Percentiles rank a stretch among this genome's conserved stretches.
phyloP scores from a whole-genome alignment of 1,284 basidiomycete genomes.

The Tremellales sp. region DNA sequence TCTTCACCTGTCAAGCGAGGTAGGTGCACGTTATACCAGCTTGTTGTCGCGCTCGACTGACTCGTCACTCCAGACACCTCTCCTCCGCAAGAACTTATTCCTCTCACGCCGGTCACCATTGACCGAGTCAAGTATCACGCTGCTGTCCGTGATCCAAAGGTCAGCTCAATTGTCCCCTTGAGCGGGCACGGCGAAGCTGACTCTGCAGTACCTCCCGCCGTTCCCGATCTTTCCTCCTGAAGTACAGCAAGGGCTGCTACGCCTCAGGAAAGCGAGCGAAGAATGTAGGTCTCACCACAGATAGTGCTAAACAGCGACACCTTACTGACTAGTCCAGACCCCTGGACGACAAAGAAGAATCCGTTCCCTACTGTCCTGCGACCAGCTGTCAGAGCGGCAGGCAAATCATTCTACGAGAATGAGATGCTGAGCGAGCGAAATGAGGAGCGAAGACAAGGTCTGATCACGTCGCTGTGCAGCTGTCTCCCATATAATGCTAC shows the following conservation, averaged over 20 bases:
- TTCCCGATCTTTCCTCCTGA: slow-evolving; percentile 28
- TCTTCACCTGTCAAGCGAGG: too few species aligned
- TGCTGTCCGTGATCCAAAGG: slow-evolving; percentile 24
- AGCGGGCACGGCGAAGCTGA: neutral
- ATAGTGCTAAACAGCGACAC: too few species aligned
- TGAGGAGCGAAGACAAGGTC: slow-evolving; percentile 22
- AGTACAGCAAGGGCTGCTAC: slow-evolving; percentile 17
- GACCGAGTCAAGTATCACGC: slow-evolving; percentile 29
- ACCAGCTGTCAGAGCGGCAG: slow-evolving; percentile 51
- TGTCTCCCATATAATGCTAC: slow-evolving; percentile 45
- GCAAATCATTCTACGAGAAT: slow-evolving; percentile 71
- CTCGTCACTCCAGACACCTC: neutral
- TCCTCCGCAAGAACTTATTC: slow-evolving; percentile 49
- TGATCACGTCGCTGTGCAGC: slow-evolving; percentile 33
- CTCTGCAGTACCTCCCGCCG: slow-evolving; percentile 29
- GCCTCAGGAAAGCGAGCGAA: slow-evolving; percentile 18
- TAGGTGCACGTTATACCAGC: neutral
- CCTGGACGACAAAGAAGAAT: neutral
- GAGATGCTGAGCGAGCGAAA: slow-evolving; percentile 42
- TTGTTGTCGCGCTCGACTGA: neutral
- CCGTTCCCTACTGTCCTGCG: slow-evolving; percentile 51
- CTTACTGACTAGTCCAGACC: neutral
- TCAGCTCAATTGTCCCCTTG: slow-evolving; percentile 2
- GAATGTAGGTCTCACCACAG: slow-evolving; percentile 21
- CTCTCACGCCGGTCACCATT: slow-evolving; percentile 7